Conservation (phyloP, 2,329 filamentous ascomycete species). For the Beauveria rudraprayagi region DNA sequence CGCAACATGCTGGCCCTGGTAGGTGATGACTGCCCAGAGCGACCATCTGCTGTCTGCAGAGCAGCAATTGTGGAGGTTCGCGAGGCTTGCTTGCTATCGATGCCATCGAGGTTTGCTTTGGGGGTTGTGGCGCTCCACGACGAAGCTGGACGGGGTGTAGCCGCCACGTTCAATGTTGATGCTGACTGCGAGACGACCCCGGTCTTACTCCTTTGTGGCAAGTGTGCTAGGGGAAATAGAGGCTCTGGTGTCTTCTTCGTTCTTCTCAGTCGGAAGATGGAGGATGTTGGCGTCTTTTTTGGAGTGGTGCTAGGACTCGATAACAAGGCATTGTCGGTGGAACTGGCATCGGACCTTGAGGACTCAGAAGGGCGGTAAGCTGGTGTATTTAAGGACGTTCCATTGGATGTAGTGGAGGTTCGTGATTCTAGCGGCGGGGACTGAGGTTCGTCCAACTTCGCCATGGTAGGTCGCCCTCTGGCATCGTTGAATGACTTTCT, state of each 20-base stretch:
- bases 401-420: slow-evolving; percentile 21
- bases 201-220: slow-evolving; percentile 63
- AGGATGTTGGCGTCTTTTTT: slow-evolving; percentile 54
- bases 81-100: slow-evolving; percentile 20
- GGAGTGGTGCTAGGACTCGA: slow-evolving; percentile 53
- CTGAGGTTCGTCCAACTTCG: slow-evolving; percentile 49
- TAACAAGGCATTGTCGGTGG: slow-evolving; percentile 54
- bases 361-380: slow-evolving; percentile 56
- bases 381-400: slow-evolving; percentile 40
- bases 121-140: slow-evolving; percentile 24
- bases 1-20: slow-evolving; percentile 54
- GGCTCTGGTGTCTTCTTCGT: slow-evolving; percentile 66
- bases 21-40: slow-evolving; percentile 60
- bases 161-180: slow-evolving; percentile 32
- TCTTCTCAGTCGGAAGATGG: slow-evolving; percentile 75
- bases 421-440: slow-evolving; percentile 24
- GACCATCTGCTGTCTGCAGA: slow-evolving; percentile 34
- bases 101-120: slow-evolving; percentile 19
- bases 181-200: slow-evolving; percentile 28
- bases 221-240: slow-evolving; percentile 75
- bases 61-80: slow-evolving; percentile 39
- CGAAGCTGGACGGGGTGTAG: slow-evolving; percentile 28
- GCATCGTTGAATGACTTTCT: slow-evolving; percentile 39
- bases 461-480: slow-evolving; percentile 22
- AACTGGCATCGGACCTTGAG: slow-evolving; percentile 80